Base-by-base conservation (phyloP, 1,139 yeast genomes). In the Meyerozyma carpophila region DNA sequence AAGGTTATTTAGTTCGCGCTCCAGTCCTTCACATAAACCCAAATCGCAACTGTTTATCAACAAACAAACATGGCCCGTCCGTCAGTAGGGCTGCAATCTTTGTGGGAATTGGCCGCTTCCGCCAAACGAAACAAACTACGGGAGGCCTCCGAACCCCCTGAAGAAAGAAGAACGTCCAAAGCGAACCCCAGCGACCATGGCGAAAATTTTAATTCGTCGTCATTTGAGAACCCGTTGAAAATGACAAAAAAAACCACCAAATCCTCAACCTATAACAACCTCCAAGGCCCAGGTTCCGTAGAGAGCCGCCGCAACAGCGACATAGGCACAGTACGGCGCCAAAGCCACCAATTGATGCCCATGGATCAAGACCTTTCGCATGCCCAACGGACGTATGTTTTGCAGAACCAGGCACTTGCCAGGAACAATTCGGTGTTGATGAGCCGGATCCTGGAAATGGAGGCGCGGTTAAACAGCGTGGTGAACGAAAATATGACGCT, bases 331-430 rank as follows among this genome's bases (percentile, higher is more conserved):
- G 10, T 8, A 31, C 14, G 20, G 16, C 16, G 14, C 10, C 18
- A 16, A 31, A 13, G 20, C 8, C 14, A 21, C 24, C 24, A 21
- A 21, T 6, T 21, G 24, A 21, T 21, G 24, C 24, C 37, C 5
- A 10, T 10, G 26, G 37, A 34, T 8, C 18, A 10, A 24, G 37
- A 18, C 25, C 25, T 34, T 9, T 34, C 34, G 10, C 34, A 14
- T 11, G 14, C n/a, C 26, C 25, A 34, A 34, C 58, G 36, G 53
- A 64, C 63, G 41, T 66, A 67, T 45, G 50, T 63, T 20, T 50
- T 54, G 9, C 83, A 82, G 54, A 82, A 82, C 57, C 68, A 67
- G 47, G 70, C 76, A 16, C 59, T 83, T 34, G 84, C 85, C 1
- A 74, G 71, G 50, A 75, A 74, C 44, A 82, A 81, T 56, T 72